Base-by-base conservation (phyloP, 805 yeast species). In the Tetrapisispora iriomotensis region DNA sequence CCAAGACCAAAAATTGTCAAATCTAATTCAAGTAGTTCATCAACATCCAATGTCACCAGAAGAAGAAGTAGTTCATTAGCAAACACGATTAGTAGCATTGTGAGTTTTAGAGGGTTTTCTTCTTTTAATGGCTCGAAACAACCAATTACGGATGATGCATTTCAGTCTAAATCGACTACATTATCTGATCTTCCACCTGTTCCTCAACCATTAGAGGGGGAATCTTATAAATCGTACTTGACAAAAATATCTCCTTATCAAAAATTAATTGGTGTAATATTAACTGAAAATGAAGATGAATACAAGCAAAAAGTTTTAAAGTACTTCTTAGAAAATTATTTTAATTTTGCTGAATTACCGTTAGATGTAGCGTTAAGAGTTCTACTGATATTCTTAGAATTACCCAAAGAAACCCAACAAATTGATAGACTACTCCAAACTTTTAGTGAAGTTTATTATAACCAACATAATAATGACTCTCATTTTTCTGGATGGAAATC, bases 351-450 rank as follows among this genome's bases (percentile, higher is more conserved):
- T 2, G 63, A 62, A 20, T 74, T 72, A 44, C 82, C 92, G 0
- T 49, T 82, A 14, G 92, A 82, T 49, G 62, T 82, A 42, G 68
- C 88, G 0, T 56, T 82, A 37, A 61, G 88, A 30, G 72, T 71
- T 46, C 68, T 82, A 37, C 56, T 82, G 30, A 66, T 76, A 64
- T 60, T 68, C 35, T 68, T 75, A 41, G 74, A 75, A 39, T 60
- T 82, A 20, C 92, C 92, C 0, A 70, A 67, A 44, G 92, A 82
- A 50, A 65, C 85, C 0, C 90, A 82, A 53, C 88, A 82, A 51
- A 82, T 82, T 37, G 90, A 82, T 49, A 64, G 87, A 34, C 68
- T 79, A 3, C 60, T 82, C 29, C 73, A 71, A 38, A 69, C 69
- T 24, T 78, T 82, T 56, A 71, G 82, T 8, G 53, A 51, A 22